Conservation (phyloP, 305 asterid species). For the Fraxinus ornus region DNA sequence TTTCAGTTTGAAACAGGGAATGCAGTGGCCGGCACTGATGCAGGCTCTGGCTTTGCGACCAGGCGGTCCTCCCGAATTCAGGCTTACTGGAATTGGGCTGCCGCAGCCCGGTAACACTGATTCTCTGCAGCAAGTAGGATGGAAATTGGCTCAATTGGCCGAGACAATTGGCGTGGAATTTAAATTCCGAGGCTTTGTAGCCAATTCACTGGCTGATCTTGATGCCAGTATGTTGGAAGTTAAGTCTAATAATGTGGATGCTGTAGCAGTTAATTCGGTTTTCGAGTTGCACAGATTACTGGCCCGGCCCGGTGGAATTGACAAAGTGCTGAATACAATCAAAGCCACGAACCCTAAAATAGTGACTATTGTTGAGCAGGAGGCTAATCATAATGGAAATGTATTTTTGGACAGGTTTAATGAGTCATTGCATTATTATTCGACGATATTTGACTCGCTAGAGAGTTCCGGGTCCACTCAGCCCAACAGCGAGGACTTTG, state of each 20-base stretch:
- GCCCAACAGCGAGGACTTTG: slow-evolving; percentile 46
- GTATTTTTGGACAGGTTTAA: slow-evolving; percentile 67
- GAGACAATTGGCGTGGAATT: slow-evolving; percentile 62
- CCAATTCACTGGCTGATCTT: slow-evolving; percentile 65
- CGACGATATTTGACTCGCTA: slow-evolving; percentile 80
- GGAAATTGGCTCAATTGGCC: slow-evolving; percentile 72
- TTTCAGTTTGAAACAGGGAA: slow-evolving; percentile 73
- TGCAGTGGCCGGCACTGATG: slow-evolving; percentile 89
- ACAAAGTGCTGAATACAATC: slow-evolving; percentile 53
- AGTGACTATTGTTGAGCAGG: slow-evolving; percentile 70
- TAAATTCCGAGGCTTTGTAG: slow-evolving; percentile 65
- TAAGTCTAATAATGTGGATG: slow-evolving; percentile 40
- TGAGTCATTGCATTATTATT: slow-evolving; percentile 72
- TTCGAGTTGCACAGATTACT: slow-evolving; percentile 65
- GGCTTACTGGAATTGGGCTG: slow-evolving; percentile 67
- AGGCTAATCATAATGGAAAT: slow-evolving; percentile 62
- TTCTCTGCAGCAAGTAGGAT: slow-evolving; percentile 70
- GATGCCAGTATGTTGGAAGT: slow-evolving; percentile 53
- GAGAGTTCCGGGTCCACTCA: slow-evolving; percentile 55
- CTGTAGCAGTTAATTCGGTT: slow-evolving; percentile 72
- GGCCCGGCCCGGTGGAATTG: slow-evolving; percentile 45
- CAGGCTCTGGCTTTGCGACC: slow-evolving; percentile 71
- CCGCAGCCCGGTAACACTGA: slow-evolving; percentile 71
- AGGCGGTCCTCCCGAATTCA: slow-evolving; percentile 64
- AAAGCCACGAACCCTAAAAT: slow-evolving; percentile 58